Evolutionary conservation across 805 yeast genomes (phyloP), one percentile per base, ranked within the genome.

Genomic region (Pichia rugopelliculosa): DNA sequence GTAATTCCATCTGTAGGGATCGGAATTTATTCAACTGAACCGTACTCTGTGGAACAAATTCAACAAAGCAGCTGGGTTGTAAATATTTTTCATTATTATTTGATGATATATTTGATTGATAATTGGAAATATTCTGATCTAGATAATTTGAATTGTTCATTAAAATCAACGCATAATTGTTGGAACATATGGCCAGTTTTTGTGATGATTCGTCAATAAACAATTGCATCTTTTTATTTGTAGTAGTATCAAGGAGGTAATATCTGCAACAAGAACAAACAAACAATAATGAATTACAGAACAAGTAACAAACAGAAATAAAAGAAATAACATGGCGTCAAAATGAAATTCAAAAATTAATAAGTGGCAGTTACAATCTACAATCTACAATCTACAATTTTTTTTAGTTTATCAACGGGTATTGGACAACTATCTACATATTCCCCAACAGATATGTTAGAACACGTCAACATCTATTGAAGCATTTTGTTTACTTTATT

Each of bases 31-130:
- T 48, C 62, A 59, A 2, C 64, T 47, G 36, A 23, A 51, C n/a
- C 18, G 39, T 36, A 26, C 27, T 65, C 7, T 67, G 68, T 3
- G 72, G 69, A 5, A 80, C 72, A 48, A 77, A 77, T 54, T 80
- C 86, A 36, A 82, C 80, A n/a, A 73, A 66, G 45, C 72, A 66
- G 44, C 64, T 62, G 12, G 69, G 70, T n/a, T 38, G 27, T 15
- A 41, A 13, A 22, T 36, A 24, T 25, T 47, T 46, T 18, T 44
- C 17, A 34, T 17, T 11, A 24, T 24, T 38, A n/a, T 23, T 42
- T 15, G n/a, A 17, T 6, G 39, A 13, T 13, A 37, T 23, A 4
- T 27, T 33, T 17, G 34, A 20, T 6, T 40, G 45, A 17, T 9
- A 38, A 17, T 24, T 13, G 3, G n/a, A n/a, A 17, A 24, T 38